These are phyloP conservation scores for Aspergillus saccharolyticus DNA, from an alignment of 495 filamentous ascomycete genomes.

Conservation along the genomic window DNA sequence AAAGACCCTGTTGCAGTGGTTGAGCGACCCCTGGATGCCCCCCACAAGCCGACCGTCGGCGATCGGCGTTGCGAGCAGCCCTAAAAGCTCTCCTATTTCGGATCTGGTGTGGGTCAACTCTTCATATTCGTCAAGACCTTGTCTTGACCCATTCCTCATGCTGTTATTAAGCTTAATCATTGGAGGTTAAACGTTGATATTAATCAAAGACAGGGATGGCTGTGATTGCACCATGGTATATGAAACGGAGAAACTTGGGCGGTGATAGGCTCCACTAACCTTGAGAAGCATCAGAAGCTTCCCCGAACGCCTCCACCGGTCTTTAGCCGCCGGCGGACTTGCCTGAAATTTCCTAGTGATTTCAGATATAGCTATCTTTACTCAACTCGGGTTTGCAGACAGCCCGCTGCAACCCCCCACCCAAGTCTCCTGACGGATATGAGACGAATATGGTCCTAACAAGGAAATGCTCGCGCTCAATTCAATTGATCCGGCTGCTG, in stretches of 20 bases:
- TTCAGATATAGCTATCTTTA: slow-evolving; percentile 8
- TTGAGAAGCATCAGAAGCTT: slow-evolving; percentile 5
- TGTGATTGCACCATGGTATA: not conserved
- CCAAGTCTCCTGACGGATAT: slow-evolving; percentile 4
- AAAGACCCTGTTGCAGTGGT: not conserved
- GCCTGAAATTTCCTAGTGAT: slow-evolving; percentile 4
- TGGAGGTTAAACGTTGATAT: not conserved
- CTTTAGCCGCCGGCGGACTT: not conserved
- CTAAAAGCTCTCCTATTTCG: not conserved
- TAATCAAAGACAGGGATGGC: not conserved
- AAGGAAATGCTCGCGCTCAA: not conserved
- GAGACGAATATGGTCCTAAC: not conserved
- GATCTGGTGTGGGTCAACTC: not conserved
- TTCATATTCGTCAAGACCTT: too few relatives aligned
- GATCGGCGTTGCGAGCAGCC: not conserved
- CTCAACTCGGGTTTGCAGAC: not conserved
- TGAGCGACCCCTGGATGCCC: not conserved
- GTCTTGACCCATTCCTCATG: too few relatives aligned
- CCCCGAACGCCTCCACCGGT: not conserved
- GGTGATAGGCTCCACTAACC: not conserved
- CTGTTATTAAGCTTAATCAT: not conserved
- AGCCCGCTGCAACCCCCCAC: slow-evolving; percentile 3
- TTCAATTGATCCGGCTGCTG: not conserved
- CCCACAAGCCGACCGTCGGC: not conserved
- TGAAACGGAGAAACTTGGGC: not conserved